Evolutionary conservation across 2,329 filamentous ascomycete genomes (phyloP).

Genomic region (Paecilomyces dactylethromorphus): DNA sequence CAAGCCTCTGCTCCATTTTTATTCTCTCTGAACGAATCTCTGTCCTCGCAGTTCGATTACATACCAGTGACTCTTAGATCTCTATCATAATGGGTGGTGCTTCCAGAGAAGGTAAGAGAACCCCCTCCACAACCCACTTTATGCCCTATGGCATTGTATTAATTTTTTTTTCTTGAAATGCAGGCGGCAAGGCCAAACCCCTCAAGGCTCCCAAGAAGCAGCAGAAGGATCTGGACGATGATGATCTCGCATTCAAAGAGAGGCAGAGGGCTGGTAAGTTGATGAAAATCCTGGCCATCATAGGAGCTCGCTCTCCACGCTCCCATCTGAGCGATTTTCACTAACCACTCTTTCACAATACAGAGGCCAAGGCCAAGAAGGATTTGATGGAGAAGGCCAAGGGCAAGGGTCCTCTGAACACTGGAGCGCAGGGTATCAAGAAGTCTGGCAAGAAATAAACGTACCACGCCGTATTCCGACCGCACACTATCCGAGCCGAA

Average conservation of each 20-base stretch:
- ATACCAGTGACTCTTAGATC: background rate
- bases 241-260: constrained; percentile 73
- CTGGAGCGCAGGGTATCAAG: constrained; percentile 85
- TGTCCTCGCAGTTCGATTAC: background rate
- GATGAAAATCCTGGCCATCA: background rate
- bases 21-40: constrained; percentile 8
- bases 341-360: background rate
- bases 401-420: constrained; percentile 83
- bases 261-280: constrained; percentile 77
- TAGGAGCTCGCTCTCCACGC: background rate
- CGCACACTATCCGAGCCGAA: background rate
- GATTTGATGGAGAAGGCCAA: constrained; percentile 74
- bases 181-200: constrained; percentile 77
- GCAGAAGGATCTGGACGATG: constrained; percentile 75
- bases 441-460: constrained; percentile 93
- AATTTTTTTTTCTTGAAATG: constrained; percentile 12
- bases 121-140: background rate
- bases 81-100: constrained; percentile 53
- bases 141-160: background rate
- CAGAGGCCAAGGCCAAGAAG: constrained; percentile 80
- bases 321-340: background rate
- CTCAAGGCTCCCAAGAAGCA: constrained; percentile 86
- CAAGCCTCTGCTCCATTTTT: constrained; percentile 11
- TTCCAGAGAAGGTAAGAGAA: constrained; percentile 56
- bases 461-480: background rate